phyloP scores from a whole-genome alignment of 257 asterid genomes.

The Solanum commersonii region DNA sequence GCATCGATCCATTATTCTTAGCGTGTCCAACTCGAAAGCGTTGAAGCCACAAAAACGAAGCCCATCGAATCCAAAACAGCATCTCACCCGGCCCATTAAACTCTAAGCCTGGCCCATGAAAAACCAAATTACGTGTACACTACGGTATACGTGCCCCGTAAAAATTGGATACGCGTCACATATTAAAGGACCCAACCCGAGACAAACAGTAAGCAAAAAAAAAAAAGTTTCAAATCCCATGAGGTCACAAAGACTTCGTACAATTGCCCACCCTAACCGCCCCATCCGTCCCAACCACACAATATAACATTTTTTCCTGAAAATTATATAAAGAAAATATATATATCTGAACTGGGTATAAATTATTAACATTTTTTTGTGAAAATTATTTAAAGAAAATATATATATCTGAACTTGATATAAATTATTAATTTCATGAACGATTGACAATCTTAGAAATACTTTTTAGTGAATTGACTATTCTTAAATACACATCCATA shows the following conservation, averaged over 20 bases:
- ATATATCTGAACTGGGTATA: no score
- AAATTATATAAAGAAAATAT: background rate
- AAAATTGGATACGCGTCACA: constrained; percentile 25
- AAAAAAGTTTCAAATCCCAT: background rate
- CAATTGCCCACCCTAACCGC: constrained; percentile 20
- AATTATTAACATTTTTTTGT: no score
- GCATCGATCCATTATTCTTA: background rate
- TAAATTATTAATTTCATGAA: no score
- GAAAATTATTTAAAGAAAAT: no score
- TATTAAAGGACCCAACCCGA: constrained; percentile 18
- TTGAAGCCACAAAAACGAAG: background rate
- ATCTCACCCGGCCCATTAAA: background rate
- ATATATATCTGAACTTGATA: no score
- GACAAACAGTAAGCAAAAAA: background rate
- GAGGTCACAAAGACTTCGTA: background rate
- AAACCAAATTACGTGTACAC: constrained; percentile 7
- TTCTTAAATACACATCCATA: no score
- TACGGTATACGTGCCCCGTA: constrained; percentile 6
- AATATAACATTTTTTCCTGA: background rate
- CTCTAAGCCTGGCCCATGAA: background rate
- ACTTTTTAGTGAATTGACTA: no score
- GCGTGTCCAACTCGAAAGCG: background rate
- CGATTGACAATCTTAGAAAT: no score
- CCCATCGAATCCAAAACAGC: background rate
- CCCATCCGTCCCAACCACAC: constrained; percentile 58